Conservation (phyloP, 257 asterid genomes). For the Prunella vulgaris region DNA sequence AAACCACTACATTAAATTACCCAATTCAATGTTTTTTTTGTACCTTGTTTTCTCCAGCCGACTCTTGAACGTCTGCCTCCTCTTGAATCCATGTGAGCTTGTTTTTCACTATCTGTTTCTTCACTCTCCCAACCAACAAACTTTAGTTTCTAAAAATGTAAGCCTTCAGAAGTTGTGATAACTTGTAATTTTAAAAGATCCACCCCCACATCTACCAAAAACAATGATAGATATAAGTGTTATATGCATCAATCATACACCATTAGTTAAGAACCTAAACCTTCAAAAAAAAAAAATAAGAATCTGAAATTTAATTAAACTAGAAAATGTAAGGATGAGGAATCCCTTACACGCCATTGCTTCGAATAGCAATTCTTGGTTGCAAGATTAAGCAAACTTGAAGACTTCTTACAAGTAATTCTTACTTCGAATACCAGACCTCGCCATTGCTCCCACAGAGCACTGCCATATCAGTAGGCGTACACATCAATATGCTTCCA, state of each 20-base stretch:
- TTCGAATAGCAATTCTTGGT: not conserved
- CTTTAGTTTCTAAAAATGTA: not conserved
- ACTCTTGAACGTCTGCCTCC: too few relatives aligned
- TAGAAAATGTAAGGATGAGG: not conserved
- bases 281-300: not conserved
- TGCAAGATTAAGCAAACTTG: not conserved
- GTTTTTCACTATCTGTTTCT: too few relatives aligned
- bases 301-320: not conserved
- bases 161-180: too few relatives aligned
- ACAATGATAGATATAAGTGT: too few relatives aligned
- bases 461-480: constrained; percentile 99
- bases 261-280: not conserved
- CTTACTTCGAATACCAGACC: constrained; percentile 99
- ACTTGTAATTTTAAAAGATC: too few relatives aligned
- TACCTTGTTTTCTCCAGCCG: too few relatives aligned
- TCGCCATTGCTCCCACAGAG: constrained; percentile 95
- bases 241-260: not conserved
- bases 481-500: constrained; percentile 92
- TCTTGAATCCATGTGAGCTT: too few relatives aligned
- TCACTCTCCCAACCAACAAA: not conserved
- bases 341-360: not conserved
- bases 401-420: constrained; percentile 14
- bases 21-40: too few relatives aligned
- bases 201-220: too few relatives aligned
- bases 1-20: too few relatives aligned